Base-by-base conservation (phyloP, 2,329 filamentous ascomycete species). In the Penicillium sp. region DNA sequence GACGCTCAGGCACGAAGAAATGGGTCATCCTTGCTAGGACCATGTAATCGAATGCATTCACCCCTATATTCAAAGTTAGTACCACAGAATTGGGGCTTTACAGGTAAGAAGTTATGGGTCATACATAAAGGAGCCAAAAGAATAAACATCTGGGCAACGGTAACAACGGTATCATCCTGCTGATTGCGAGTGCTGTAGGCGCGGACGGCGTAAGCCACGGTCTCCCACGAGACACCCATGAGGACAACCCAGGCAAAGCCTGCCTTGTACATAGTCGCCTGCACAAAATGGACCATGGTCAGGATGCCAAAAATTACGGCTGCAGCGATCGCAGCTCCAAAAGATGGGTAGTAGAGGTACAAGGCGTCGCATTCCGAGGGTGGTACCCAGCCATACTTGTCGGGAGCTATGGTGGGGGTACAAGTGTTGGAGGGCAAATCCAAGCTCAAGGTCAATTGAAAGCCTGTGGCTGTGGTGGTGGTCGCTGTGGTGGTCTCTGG, bases 11-110 rank as follows among this genome's bases (percentile, higher is more conserved):
- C 2, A 74, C 42, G 53, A 76, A 79, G 59, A 72, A 78, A 63
- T 79, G 65, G 24, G 79, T 72, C 75, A 80, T 78, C 2, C 77
- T 72, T 3, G 72, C 78, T 14, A 81, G 68, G 4, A 75, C 68
- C 75, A 80, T 78, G 65, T 79, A 80, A 26, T 73, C 72, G 57
- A 77, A 81, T 2, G 77, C 77, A 56, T 80, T 80, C n/a, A 81
- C 57, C 61, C 57, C 46, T 49, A 14, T 38, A 16, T n/a, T 5
- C 2, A 18, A 4, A 26, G 5, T 49, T 8, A 49, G 34, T 38
- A 49, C 20, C 7, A 9, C 16, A 3, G 13, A 29, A 14, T 18
- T 18, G 4, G 2, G 11, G 11, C 2, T 1, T 16, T 20, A 3
- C 10, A n/a, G 22, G 24, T 16, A 18, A 37, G 10, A 18, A 26